Percentiles rank a stretch among this genome's conserved stretches.
phyloP scores from a whole-genome alignment of 257 asterid species.

The Plantago major region DNA sequence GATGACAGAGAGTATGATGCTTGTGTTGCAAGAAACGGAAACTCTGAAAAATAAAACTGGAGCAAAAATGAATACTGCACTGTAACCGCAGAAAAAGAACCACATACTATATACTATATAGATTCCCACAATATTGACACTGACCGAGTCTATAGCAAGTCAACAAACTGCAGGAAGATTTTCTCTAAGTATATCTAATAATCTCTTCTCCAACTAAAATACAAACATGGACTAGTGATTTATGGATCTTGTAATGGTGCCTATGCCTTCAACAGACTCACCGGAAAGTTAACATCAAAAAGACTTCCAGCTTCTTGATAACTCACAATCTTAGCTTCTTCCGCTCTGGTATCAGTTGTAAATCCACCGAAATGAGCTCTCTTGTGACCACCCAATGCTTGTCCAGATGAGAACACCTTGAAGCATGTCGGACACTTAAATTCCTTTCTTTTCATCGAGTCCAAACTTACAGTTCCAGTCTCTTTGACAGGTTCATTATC shows the following conservation, averaged over 20 bases:
- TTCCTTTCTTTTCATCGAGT: slow-evolving; percentile 27
- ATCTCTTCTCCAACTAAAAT: too few relatives aligned
- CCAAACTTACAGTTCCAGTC: slow-evolving; percentile 15
- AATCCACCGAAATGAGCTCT: slow-evolving; percentile 56
- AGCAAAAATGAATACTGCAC: too few relatives aligned
- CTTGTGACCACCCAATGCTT: slow-evolving; percentile 85
- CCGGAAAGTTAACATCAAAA: slow-evolving; percentile 49
- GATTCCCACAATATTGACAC: too few relatives aligned
- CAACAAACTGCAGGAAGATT: too few relatives aligned
- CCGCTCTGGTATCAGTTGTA: slow-evolving; percentile 25
- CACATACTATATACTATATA: too few relatives aligned
- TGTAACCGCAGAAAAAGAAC: too few relatives aligned
- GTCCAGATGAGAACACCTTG: slow-evolving; percentile 68
- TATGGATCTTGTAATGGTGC: background rate
- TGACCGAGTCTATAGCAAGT: too few relatives aligned
- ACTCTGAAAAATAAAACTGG: too few relatives aligned
- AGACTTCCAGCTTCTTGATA: slow-evolving; percentile 25
- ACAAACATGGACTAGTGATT: too few relatives aligned
- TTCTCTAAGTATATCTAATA: too few relatives aligned
- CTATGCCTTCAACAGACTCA: slow-evolving; percentile 22
- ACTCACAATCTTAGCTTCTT: slow-evolving; percentile 21
- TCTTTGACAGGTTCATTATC: slow-evolving; percentile 6
- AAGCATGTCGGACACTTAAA: slow-evolving; percentile 51
- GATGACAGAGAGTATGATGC: slow-evolving; percentile 14
- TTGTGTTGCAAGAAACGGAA: slow-evolving; percentile 3